Percentiles rank a stretch among this genome's conserved stretches.
Evolutionary conservation across 208 protist genomes (phyloP).

Genomic region (Trichomonas tenax): DNA sequence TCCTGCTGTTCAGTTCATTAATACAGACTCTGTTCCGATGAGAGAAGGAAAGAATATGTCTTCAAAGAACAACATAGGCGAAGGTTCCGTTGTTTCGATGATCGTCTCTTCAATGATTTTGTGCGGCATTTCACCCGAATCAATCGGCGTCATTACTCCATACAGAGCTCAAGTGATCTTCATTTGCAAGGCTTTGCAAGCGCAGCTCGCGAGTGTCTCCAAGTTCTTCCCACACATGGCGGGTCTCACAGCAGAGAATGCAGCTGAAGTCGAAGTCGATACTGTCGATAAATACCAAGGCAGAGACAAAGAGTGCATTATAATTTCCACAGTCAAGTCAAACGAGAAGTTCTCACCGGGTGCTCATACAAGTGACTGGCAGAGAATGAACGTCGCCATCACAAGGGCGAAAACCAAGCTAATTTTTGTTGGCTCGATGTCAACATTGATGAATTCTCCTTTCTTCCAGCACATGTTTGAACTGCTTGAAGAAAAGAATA

Average conservation of each 20-base stretch:
- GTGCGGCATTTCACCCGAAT: not conserved
- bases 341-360: not conserved
- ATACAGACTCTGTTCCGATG: constrained; percentile 26
- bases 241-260: not conserved
- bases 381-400: constrained; percentile 68
- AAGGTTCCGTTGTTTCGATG: not conserved
- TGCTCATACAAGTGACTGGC: constrained; percentile 50
- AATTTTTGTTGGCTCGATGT: constrained; percentile 49
- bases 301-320: constrained; percentile 35
- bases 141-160: constrained; percentile 37
- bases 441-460: constrained; percentile 25
- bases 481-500: not conserved
- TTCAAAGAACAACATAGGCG: not conserved
- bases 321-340: not conserved
- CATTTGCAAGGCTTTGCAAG: not conserved
- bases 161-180: constrained; percentile 35
- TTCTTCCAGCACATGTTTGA: constrained; percentile 10
- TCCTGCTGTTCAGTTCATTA: not conserved
- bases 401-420: constrained; percentile 69
- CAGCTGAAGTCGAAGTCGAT: constrained; percentile 11
- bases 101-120: not conserved
- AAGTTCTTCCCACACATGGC: not conserved
- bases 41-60: not conserved
- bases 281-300: constrained; percentile 50
- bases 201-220: not conserved